Percentiles rank a stretch among this genome's conserved stretches.
These are phyloP conservation scores for Prunella vulgaris DNA, from an alignment of 257 asterid species.

Conservation along the genomic window DNA sequence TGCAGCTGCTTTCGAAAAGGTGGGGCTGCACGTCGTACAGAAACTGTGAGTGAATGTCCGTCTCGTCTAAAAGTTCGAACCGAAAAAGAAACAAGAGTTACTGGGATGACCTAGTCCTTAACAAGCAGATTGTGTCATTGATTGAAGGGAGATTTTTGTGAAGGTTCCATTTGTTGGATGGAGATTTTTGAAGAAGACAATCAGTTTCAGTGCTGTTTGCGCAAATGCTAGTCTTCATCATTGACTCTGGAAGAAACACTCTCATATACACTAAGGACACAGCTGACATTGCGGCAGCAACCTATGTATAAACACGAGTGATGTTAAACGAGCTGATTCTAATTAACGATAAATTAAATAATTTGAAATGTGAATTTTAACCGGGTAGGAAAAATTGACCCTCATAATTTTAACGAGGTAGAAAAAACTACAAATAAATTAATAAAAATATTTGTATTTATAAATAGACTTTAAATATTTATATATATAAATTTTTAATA, in stretches of 20 bases:
- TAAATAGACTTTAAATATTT: no score
- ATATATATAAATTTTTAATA: no score
- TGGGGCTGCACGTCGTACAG: conserved; percentile 45
- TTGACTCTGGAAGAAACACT: conserved; percentile 65
- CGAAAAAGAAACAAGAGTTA: not conserved
- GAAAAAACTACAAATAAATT: no score
- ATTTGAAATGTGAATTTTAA: no score
- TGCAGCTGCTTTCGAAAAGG: conserved; percentile 73
- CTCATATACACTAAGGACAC: conserved; percentile 71
- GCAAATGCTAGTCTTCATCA: conserved; percentile 3
- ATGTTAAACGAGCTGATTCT: not conserved
- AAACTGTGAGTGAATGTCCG: not conserved
- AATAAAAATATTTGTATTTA: no score
- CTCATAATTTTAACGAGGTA: no score
- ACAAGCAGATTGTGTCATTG: conserved; percentile 51
- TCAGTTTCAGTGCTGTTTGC: conserved; percentile 40
- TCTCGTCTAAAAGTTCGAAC: no score
- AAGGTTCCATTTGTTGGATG: conserved; percentile 39
- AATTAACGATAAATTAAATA: no score
- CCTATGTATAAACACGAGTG: conserved; percentile 32
- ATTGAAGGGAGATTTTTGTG: conserved; percentile 57
- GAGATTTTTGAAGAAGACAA: conserved; percentile 58
- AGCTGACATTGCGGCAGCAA: conserved; percentile 64
- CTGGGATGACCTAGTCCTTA: conserved; percentile 54
- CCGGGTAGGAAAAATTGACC: not conserved